Evolutionary conservation across 352 stramenopile species (phyloP).

Genomic region (Pythium oligandrum): DNA sequence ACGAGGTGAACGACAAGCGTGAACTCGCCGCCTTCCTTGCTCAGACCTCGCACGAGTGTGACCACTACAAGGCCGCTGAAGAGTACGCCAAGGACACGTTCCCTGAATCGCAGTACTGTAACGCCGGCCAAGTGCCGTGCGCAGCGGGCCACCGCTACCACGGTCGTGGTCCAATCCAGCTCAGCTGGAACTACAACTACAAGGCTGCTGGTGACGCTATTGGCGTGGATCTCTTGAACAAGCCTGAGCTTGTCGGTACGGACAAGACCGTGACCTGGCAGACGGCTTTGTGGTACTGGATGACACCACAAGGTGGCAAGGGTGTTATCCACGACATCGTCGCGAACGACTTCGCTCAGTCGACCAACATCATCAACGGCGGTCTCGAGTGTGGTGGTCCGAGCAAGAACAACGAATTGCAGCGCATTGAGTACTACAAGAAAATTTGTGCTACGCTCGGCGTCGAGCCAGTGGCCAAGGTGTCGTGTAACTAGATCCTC

Average conservation of each 20-base stretch:
- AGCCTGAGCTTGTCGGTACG: constrained; percentile 33
- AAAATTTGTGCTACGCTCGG: constrained; percentile 5
- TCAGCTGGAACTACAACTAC: constrained; percentile 62
- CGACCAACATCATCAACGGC: constrained; percentile 48
- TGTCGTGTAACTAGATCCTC: constrained; percentile 7
- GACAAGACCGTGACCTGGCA: constrained; percentile 32
- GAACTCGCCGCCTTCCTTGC: constrained; percentile 43
- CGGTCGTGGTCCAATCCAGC: constrained; percentile 43
- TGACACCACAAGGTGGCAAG: constrained; percentile 24
- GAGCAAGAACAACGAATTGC: constrained; percentile 34
- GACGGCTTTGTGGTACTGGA: constrained; percentile 54
- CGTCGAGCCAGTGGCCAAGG: constrained; percentile 3
- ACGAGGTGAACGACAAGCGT: constrained; percentile 32
- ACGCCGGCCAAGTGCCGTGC: constrained; percentile 27
- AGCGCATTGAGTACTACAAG: constrained; percentile 18
- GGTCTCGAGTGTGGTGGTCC: constrained; percentile 32
- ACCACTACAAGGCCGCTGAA: constrained; percentile 35
- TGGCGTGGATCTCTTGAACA: constrained; percentile 29
- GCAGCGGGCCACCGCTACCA: constrained; percentile 35
- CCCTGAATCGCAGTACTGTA: constrained; percentile 38
- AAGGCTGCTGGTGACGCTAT: constrained; percentile 28
- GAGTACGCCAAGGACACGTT: constrained; percentile 35
- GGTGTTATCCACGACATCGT: constrained; percentile 43
- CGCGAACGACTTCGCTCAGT: constrained; percentile 25
- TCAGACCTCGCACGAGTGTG: constrained; percentile 36